Base-by-base conservation (phyloP, 768 basidiomycete species). In the Tremella yokohamensis region DNA sequence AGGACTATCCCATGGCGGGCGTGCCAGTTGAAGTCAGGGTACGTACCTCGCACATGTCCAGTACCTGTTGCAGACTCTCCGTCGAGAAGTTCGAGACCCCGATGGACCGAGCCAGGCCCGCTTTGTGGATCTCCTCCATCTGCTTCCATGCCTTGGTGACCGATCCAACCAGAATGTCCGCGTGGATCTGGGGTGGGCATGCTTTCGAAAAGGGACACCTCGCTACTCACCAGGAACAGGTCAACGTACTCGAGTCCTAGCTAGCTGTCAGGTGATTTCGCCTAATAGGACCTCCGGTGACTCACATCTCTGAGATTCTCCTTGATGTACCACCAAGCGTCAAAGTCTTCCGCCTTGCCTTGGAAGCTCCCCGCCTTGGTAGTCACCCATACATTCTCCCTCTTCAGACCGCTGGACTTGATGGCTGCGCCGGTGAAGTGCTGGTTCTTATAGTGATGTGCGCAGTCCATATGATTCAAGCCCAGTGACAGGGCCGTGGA, bases 381-480 rank as follows among this genome's bases (percentile, higher is more conserved):
- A 16, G 66, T 66, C 39, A 71, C 54, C 45, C 40, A 71, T n/a
- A 71, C 38, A 25, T 66, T 38, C 20, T 61, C 61, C 40, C 69
- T 52, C 11, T 37, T 20, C 1, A 60, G 13, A 3, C 69, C 65
- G 22, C 42, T 56, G 9, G 40, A 11, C 47, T 57, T 60, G 52
- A 70, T 57, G 7, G 57, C 64, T 19, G 44, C 34, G 16, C 62
- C 66, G 19, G 67, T 65, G 37, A 52, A 54, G 12, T 52, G 37
- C 26, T 61, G 57, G 53, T 68, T 71, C 42, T 57, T 57, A 24
- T 71, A 71, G 52, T 55, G 38, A 44, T 56, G 61, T 8, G 69
- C 69, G 42, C 56, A 57, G 29, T 71, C 69, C 56, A 71, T 38
- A 40, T 71, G 66, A 9, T 49, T 12, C 42, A 61, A 63, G 20